Conservation (phyloP, 1,139 yeast genomes). For the Chernovozyma sophiae-reginae region DNA sequence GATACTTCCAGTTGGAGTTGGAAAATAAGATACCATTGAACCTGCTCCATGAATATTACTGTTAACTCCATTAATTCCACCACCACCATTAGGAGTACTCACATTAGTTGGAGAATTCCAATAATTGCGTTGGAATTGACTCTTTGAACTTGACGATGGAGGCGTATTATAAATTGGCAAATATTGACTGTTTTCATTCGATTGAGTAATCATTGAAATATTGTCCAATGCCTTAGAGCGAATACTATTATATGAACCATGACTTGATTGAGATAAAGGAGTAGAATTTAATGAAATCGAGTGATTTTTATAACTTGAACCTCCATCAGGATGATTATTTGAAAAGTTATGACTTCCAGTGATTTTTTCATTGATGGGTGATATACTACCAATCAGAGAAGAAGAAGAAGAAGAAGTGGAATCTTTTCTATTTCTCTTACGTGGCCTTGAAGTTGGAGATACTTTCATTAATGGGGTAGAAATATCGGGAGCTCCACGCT, state of each 20-base stretch:
- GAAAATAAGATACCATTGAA: background rate
- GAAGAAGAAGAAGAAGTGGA: conserved; percentile 3
- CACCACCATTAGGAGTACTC: background rate
- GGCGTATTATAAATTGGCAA: conserved; percentile 13
- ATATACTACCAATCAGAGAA: background rate
- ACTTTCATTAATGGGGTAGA: conserved; percentile 48
- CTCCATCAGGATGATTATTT: background rate
- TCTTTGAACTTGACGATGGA: conserved; percentile 16
- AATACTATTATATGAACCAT: conserved; percentile 18
- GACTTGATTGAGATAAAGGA: conserved; percentile 18
- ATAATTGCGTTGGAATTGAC: conserved; percentile 11
- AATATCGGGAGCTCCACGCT: conserved; percentile 43
- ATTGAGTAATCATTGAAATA: conserved; percentile 25
- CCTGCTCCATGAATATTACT: background rate
- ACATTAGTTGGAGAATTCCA: conserved; percentile 9
- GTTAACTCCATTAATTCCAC: background rate
- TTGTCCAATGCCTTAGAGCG: conserved; percentile 37
- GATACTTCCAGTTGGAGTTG: conserved; percentile 2
- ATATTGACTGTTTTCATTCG: background rate
- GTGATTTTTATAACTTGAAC: background rate
- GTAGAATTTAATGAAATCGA: conserved; percentile 8
- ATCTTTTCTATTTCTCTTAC: conserved; percentile 4
- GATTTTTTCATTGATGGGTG: conserved; percentile 4
- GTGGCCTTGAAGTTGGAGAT: conserved; percentile 24
- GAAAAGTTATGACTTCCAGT: background rate